Evolutionary conservation across 2,329 filamentous ascomycete species (phyloP), one percentile per base, ranked within the genome.

Genomic region (Biscogniauxia marginata): DNA sequence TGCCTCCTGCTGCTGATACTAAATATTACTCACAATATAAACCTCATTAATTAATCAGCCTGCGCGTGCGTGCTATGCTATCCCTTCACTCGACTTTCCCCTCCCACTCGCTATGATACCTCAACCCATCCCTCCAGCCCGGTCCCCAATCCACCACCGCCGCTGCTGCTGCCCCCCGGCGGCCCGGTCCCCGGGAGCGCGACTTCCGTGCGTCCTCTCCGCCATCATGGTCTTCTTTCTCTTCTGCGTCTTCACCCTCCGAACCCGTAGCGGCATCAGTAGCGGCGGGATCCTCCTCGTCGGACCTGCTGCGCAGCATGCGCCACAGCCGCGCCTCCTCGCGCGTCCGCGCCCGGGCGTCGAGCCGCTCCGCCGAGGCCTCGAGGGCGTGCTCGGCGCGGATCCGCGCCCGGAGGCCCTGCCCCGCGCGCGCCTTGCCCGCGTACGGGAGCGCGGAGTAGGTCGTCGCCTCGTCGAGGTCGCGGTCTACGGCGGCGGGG

Each of bases 311-410:
- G 45, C 55, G 56, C 18, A 70, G 51, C 23, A 70, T 16, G 7
- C 43, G 54, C 67, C 67, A 68, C 18, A 72, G 49, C 22, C 49
- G 51, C 23, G 54, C 54, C 59, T 72, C 67, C 45, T 69, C 70
- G 6, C 54, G 50, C 2, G 49, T 54, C 46, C 63, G 61, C 16
- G 54, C 39, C 18, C 50, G 55, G 3, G 46, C 24, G 43, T 72
- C 70, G 3, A 50, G 23, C 2, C 9, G 49, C 20, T 65, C 68
- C 1, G 67, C 67, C 6, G 63, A 62, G 16, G 57, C 62, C 54
- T 69, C 67, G 11, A 65, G 56, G 4, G 21, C 54, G 52, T 71
- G 67, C 55, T 71, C 69, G 4, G 54, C 54, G 20, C 54, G 53
- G 39, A 71, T 61, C 7, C 53, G 68, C 18, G 30, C 58, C 50